Percentiles rank a stretch among this genome's conserved stretches.
Conservation (phyloP, 805 yeast species). For the Lipomyces spencermartinsiae region DNA sequence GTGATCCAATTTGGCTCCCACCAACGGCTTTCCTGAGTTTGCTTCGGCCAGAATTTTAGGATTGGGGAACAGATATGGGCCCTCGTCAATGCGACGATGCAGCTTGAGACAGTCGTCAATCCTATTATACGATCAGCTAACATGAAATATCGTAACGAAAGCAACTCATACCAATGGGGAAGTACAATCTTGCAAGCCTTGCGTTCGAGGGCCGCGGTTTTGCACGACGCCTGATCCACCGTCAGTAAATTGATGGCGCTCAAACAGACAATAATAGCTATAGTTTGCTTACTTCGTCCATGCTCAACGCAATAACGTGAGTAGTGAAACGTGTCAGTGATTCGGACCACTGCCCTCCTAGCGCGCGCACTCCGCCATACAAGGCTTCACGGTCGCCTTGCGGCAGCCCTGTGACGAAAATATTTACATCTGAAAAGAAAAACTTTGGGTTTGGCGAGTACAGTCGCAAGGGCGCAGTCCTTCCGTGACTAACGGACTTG, state of each 20-base stretch:
- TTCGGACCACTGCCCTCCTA: conserved; percentile 79
- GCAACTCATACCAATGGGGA: conserved; percentile 57
- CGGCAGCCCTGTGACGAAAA: conserved; percentile 65
- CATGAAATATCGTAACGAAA: background rate
- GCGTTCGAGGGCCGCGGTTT: conserved; percentile 2
- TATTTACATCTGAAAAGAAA: conserved; percentile 65
- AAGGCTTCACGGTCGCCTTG: conserved; percentile 69
- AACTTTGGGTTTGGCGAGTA: conserved; percentile 76
- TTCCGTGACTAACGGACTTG: conserved; percentile 52
- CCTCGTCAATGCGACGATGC: conserved; percentile 58
- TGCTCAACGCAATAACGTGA: conserved; percentile 69
- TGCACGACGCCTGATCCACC: background rate
- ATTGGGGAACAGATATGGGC: conserved; percentile 57
- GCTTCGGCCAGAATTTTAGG: conserved; percentile 39
- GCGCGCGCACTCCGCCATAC: conserved; percentile 67
- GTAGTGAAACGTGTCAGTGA: conserved; percentile 73
- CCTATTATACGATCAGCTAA: conserved; percentile 52
- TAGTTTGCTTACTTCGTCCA: conserved; percentile 56
- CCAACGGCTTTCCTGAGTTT: conserved; percentile 9
- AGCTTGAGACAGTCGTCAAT: conserved; percentile 69
- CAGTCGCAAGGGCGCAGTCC: conserved; percentile 58
- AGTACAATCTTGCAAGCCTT: conserved; percentile 56
- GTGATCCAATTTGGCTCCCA: conserved; percentile 12
- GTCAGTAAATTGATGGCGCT: background rate
- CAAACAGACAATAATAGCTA: background rate